A percentile compares a stretch with the other conserved stretches of the same genome.
Evolutionary conservation across 1,139 yeast species (phyloP).

Genomic region (Yamadazyma dushanensis): DNA sequence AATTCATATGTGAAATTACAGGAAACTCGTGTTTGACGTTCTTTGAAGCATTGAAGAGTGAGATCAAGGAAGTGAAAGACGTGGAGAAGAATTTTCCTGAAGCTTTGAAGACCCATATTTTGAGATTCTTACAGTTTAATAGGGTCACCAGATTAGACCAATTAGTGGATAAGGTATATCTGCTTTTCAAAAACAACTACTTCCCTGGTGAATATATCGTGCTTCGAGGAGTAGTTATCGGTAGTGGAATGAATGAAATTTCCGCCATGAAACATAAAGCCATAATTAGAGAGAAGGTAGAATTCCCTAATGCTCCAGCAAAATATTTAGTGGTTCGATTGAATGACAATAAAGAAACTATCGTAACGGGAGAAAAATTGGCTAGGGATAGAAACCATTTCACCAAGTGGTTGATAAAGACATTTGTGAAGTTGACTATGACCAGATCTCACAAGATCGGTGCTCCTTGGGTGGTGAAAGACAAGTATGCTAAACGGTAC

Average conservation of each 20-base stretch:
- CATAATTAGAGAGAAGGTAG: constrained; percentile 46
- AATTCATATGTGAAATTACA: constrained; percentile 93
- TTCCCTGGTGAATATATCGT: constrained; percentile 89
- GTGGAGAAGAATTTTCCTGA: constrained; percentile 88
- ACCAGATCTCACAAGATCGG: constrained; percentile 82
- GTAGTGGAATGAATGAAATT: constrained; percentile 13
- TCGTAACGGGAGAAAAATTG: constrained; percentile 72
- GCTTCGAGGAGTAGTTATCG: constrained; percentile 44
- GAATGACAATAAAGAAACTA: constrained; percentile 57
- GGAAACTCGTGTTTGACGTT: constrained; percentile 90
- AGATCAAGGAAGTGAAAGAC: constrained; percentile 61
- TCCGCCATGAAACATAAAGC: constrained; percentile 33
- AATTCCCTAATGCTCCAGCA: constrained; percentile 45
- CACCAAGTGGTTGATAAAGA: constrained; percentile 86
- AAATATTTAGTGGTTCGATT: constrained; percentile 64
- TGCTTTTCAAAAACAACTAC: constrained; percentile 74
- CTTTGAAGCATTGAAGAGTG: constrained; percentile 84
- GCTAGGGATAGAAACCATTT: constrained; percentile 82
- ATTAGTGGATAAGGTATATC: constrained; percentile 80
- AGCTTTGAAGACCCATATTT: constrained; percentile 85
- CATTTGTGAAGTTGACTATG: constrained; percentile 83
- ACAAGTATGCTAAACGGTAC: constrained; percentile 63
- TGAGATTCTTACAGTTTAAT: constrained; percentile 80
- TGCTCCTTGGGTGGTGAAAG: constrained; percentile 96
- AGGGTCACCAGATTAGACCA: constrained; percentile 82